Base-by-base conservation (phyloP, 75 land plant genomes). In the Pseudotsuga menziesii region DNA sequence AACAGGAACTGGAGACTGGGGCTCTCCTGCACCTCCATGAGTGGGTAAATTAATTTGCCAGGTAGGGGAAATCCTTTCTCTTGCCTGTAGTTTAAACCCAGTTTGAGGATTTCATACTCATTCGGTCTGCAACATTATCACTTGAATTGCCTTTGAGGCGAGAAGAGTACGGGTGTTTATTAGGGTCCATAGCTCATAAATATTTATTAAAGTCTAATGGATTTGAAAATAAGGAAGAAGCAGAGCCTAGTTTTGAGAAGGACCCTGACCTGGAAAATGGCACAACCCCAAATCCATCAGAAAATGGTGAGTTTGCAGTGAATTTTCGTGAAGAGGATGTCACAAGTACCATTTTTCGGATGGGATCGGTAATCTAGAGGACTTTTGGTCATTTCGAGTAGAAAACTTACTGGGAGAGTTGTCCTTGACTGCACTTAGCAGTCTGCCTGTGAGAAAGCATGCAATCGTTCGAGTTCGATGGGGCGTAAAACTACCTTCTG, bases 1-100 rank as follows among this genome's bases (percentile, higher is more conserved):
- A 79, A 83, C 95, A 64, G 99, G 98, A 29, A 83, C 85, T 57
- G 98, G 98, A 4, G 22, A 75, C 39, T 88, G 85, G 84, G 95
- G 95, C 3, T 92, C 97, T n/a, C 98, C 99, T 11, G 48, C 44
- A 23, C 75, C 73, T 29, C 91, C 5, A 89, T 96, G 88, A 77
- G 81, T 57, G 93, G 98, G 26, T 93, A 96, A 80, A 86, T 96
- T 70, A 83, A 77, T 55, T 61, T 94, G 26, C 56, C 87, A 52
- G 76, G 86, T 41, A 41, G 61, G 25, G 83, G 84, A 17, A 83
- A 80, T 70, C 98, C 97, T n/a, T 76, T 81, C 26, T 96, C 94
- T 66, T 78, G 78, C 70, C 73, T 96, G 54, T 85, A 86, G 13
- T 72, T 96, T 66, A 92, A 88, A 98, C 99, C 71, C 76, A 77